Evolutionary conservation across 768 basidiomycete genomes (phyloP), one percentile per base, ranked within the genome.

Genomic region (Cystofilobasidium bisporidii): DNA sequence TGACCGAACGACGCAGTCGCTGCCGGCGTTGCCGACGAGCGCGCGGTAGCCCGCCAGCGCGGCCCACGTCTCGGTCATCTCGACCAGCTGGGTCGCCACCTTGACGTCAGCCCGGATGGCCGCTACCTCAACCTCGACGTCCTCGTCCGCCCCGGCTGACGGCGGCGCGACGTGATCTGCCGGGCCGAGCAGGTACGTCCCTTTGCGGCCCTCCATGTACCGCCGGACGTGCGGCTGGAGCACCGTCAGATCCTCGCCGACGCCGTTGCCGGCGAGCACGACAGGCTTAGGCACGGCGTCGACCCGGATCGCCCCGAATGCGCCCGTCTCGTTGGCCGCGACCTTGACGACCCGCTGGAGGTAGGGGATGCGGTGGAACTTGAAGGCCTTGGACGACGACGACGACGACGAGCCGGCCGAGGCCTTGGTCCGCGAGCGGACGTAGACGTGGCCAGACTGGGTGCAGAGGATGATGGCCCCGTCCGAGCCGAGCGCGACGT

Each of bases 401-500:
- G 43, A 32, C 45, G 22, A 2, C 3, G 61, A 2, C 26, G 14
- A 63, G 33, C 58, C 58, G 18, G 41, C 43, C 6, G 41, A 22
- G 73, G 80, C 80, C 40, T 69, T 72, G 65, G 75, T 84, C 32
- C 90, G 83, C 24, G 85, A 81, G 28, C 92, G 87, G 28, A 93
- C 82, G 74, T 87, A 97, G 38, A 94, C 92, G 72, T 97, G 92
- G 0, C 94, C 94, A 5, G 94, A 93, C 70, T 88, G 85, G 1
- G 94, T 98, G 78, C 90, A 96, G 56, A 98, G 82, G 74, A 96
- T 86, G 73, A 96, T 83, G 20, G 87, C 84, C 5, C 92, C 90
- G 71, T 96, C 91, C 0, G 85, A 80, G 24, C 91, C 90, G 18
- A 97, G 80, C 0, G 91, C 91, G 12, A 94, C 87, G 72, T 98